phyloP scores from a whole-genome alignment of 805 yeast genomes.

The Barnettozyma populi region DNA sequence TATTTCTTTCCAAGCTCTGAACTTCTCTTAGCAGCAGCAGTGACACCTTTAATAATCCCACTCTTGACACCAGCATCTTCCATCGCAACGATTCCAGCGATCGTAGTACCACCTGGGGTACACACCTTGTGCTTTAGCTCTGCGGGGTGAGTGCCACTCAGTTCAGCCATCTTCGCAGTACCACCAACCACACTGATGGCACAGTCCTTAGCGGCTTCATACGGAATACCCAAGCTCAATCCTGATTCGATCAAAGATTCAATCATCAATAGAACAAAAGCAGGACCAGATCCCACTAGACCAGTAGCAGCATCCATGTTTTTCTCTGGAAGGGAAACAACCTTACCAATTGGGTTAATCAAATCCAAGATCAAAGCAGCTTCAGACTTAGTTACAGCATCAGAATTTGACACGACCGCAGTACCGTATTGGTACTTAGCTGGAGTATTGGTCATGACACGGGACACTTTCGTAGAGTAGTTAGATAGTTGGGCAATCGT shows the following conservation, averaged over 20 bases:
- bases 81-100: conserved; percentile 88
- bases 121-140: conserved; percentile 82
- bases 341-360: conserved; percentile 61
- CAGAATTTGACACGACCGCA: conserved; percentile 81
- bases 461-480: conserved; percentile 55
- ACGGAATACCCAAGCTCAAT: conserved; percentile 88
- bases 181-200: conserved; percentile 95
- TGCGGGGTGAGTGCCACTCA: conserved; percentile 83
- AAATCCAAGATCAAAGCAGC: conserved; percentile 41
- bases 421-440: conserved; percentile 90
- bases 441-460: conserved; percentile 99
- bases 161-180: conserved; percentile 82
- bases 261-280: conserved; percentile 82
- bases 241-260: conserved; percentile 95
- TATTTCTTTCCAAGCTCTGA: conserved; percentile 46
- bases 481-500: conserved; percentile 62
- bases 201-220: conserved; percentile 71
- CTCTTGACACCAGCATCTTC: conserved; percentile 88
- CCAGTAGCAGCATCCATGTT: conserved; percentile 97
- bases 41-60: conserved; percentile 82
- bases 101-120: conserved; percentile 98
- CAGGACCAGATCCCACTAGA: conserved; percentile 94
- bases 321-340: conserved; percentile 70
- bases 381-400: conserved; percentile 39
- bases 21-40: conserved; percentile 87